Conservation (phyloP, 352 stramenopile genomes). For the Phytophthora macrochlamydospora region DNA sequence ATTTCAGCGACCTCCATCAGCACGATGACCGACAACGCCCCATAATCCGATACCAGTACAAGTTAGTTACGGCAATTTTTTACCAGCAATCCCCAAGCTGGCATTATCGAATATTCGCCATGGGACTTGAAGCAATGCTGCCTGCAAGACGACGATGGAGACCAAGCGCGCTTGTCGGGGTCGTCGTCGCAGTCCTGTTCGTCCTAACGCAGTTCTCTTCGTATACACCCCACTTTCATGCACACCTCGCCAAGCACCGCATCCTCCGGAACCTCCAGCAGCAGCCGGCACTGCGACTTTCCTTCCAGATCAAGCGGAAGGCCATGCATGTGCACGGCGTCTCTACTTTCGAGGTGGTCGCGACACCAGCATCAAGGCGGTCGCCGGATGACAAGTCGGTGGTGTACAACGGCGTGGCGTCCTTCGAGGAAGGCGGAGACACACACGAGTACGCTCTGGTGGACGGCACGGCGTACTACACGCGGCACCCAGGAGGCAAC, state of each 20-base stretch:
- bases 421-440: constrained; percentile 30
- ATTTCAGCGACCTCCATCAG: too few relatives aligned
- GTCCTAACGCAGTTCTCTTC: constrained; percentile 21
- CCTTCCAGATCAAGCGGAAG: constrained; percentile 45
- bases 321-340: constrained; percentile 43
- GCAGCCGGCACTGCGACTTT: constrained; percentile 39
- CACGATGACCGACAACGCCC: too few relatives aligned
- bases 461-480: constrained; percentile 45
- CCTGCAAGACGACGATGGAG: constrained; percentile 6
- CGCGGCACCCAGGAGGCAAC: not conserved
- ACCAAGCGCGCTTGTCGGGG: constrained; percentile 11
- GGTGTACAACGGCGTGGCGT: constrained; percentile 41
- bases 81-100: too few relatives aligned
- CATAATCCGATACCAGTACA: too few relatives aligned
- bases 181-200: constrained; percentile 13
- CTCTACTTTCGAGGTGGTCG: constrained; percentile 44
- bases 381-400: constrained; percentile 20
- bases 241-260: constrained; percentile 47
- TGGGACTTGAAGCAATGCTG: not conserved
- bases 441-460: constrained; percentile 42
- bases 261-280: constrained; percentile 46
- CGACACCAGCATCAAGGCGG: constrained; percentile 28
- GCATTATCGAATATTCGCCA: not conserved
- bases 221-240: constrained; percentile 42
- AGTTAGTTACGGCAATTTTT: too few relatives aligned